Evolutionary conservation across 2,329 filamentous ascomycete genomes (phyloP).

Genomic region (Calonectria pseudoturangicola): DNA sequence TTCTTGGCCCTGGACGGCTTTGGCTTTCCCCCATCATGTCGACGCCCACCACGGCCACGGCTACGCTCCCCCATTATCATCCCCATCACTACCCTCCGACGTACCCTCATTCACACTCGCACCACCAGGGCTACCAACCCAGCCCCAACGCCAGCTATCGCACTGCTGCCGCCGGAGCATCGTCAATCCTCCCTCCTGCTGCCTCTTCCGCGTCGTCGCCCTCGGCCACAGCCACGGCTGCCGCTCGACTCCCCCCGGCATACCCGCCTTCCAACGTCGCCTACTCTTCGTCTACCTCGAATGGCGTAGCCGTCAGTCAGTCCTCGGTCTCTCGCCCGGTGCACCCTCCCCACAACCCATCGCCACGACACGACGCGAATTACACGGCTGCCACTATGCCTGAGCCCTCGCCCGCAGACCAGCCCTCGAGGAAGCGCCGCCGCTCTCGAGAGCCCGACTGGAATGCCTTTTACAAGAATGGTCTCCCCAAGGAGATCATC

Average conservation of each 20-base stretch:
- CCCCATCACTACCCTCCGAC: slow-evolving; percentile 77
- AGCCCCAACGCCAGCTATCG: slow-evolving; percentile 56
- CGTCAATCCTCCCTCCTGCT: slow-evolving; percentile 57
- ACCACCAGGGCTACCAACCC: slow-evolving; percentile 57
- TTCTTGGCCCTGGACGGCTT: slow-evolving; percentile 51
- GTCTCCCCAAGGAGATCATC: slow-evolving; percentile 88
- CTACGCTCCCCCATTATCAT: slow-evolving; percentile 81
- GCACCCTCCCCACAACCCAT: slow-evolving; percentile 57
- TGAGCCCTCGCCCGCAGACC: slow-evolving; percentile 57
- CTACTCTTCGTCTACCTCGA: slow-evolving; percentile 57
- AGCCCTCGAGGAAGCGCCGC: slow-evolving; percentile 69
- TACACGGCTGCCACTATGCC: slow-evolving; percentile 52
- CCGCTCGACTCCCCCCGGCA: slow-evolving; percentile 50
- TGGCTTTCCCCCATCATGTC: slow-evolving; percentile 75
- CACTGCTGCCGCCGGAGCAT: slow-evolving; percentile 51
- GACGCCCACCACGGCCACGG: slow-evolving; percentile 86
- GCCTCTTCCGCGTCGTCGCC: slow-evolving; percentile 53
- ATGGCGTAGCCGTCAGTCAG: slow-evolving; percentile 58
- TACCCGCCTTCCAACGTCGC: slow-evolving; percentile 56
- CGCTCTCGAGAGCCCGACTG: slow-evolving; percentile 83
- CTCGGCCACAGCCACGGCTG: slow-evolving; percentile 49
- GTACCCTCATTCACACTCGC: slow-evolving; percentile 64
- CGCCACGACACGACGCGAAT: slow-evolving; percentile 54
- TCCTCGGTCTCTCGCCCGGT: slow-evolving; percentile 54
- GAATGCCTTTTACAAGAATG: slow-evolving; percentile 88